Percentiles rank a stretch among this genome's conserved stretches.
Conservation (phyloP, 768 basidiomycete genomes). For the Agrocybe praecox region DNA sequence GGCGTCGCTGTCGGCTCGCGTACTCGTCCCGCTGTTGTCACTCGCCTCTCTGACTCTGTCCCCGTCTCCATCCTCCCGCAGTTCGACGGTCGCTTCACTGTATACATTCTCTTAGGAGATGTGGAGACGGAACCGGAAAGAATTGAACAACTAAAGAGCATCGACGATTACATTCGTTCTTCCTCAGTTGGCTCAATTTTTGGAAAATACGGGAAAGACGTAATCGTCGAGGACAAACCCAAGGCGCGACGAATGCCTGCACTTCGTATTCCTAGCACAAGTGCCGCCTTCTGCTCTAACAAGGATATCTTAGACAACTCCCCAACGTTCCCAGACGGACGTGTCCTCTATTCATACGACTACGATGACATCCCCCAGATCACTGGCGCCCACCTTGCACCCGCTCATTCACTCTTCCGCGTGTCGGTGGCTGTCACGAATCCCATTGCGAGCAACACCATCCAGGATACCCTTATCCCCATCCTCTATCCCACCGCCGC, state of each 20-base stretch:
- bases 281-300: neutral
- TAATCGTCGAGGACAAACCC: neutral
- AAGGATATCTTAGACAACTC: neutral
- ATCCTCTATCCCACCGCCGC: neutral
- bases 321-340: neutral
- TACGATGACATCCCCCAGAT: neutral
- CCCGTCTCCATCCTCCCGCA: neutral
- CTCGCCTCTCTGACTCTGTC: neutral
- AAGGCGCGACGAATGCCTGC: neutral
- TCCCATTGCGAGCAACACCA: neutral
- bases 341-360: neutral
- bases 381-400: neutral
- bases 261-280: neutral
- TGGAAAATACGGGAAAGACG: neutral
- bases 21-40: neutral
- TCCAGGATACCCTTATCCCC: neutral
- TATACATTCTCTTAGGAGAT: neutral
- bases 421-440: neutral
- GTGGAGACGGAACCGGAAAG: neutral
- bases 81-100: neutral
- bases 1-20: neutral
- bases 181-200: neutral
- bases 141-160: neutral
- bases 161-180: neutral
- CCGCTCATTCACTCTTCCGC: neutral